Base-by-base conservation (phyloP, 345 rosid species). In the Mangifera indica region DNA sequence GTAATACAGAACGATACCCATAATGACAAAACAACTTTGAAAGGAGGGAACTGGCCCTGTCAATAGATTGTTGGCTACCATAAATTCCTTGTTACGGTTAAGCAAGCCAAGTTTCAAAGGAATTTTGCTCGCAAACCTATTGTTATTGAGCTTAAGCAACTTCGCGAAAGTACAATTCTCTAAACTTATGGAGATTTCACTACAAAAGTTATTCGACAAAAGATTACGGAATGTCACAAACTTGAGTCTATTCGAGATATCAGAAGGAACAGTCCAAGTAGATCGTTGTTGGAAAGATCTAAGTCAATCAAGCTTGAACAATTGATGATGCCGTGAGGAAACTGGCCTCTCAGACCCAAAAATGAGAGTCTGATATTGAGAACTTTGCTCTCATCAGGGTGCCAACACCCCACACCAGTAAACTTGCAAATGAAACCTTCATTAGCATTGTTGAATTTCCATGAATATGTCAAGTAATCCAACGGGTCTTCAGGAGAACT, bases 391-490 rank as follows among this genome's bases (percentile, higher is more conserved):
- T 79, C 82, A 62, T 79, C 74, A 32, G 69, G 65, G n/a, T 75
- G 76, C 82, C 79, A 79, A 49, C 79, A 79, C 4, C 75, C 82
- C 0, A n/a, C n/a, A n/a, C n/a, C n/a, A n/a, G n/a, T n/a, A n/a
- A n/a, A n/a, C n/a, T n/a, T n/a, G n/a, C n/a, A n/a, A n/a, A n/a
- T n/a, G n/a, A n/a, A n/a, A n/a, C n/a, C n/a, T n/a, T n/a, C n/a
- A n/a, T n/a, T n/a, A n/a, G n/a, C n/a, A n/a, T n/a, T n/a, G n/a
- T n/a, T n/a, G n/a, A n/a, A n/a, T n/a, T n/a, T n/a, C n/a, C n/a
- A n/a, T n/a, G n/a, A n/a, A n/a, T n/a, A n/a, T n/a, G n/a, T n/a
- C n/a, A n/a, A n/a, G n/a, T n/a, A n/a, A n/a, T n/a, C n/a, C n/a
- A n/a, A n/a, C n/a, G n/a, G n/a, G n/a, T n/a, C n/a, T n/a, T n/a